phyloP scores from a whole-genome alignment of 2,329 filamentous ascomycete species.

The Talaromyces sp. region DNA sequence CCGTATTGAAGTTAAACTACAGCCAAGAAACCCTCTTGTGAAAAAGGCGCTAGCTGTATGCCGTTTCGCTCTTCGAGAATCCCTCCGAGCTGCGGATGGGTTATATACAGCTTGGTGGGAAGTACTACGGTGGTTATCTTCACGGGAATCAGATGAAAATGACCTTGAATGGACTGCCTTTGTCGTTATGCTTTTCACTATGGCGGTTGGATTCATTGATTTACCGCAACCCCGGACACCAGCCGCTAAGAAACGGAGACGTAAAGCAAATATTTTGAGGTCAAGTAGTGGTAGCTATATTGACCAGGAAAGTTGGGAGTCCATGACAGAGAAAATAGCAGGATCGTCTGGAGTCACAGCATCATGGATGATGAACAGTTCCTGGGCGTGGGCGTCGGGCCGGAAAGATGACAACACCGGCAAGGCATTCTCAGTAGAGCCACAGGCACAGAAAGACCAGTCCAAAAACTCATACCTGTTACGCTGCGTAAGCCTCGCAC shows the following conservation, averaged over 20 bases:
- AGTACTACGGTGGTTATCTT: slow-evolving; percentile 62
- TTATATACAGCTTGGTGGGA: slow-evolving; percentile 69
- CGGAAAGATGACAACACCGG: slow-evolving; percentile 40
- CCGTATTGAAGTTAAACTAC: slow-evolving; percentile 62
- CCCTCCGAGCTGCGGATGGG: slow-evolving; percentile 52
- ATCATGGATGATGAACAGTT: slow-evolving; percentile 52
- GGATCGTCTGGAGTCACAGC: slow-evolving; percentile 37
- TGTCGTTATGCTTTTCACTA: slow-evolving; percentile 58
- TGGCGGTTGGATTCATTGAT: slow-evolving; percentile 57
- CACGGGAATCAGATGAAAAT: slow-evolving; percentile 43
- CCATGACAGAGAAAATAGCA: slow-evolving; percentile 46
- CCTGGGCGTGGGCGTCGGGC: slow-evolving; percentile 69
- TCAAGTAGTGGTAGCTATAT: slow-evolving; percentile 47
- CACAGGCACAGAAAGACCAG: slow-evolving; percentile 24
- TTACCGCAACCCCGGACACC: slow-evolving; percentile 29
- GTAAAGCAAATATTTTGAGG: slow-evolving; percentile 41
- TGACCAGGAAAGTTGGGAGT: slow-evolving; percentile 44
- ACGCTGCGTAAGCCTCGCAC: slow-evolving; percentile 53
- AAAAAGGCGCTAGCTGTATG: slow-evolving; percentile 57
- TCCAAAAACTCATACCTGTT: slow-evolving; percentile 41
- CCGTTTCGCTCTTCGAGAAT: slow-evolving; percentile 58
- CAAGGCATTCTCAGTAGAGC: slow-evolving; percentile 21
- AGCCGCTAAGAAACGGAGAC: slow-evolving; percentile 33
- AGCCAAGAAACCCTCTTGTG: slow-evolving; percentile 60
- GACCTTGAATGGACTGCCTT: slow-evolving; percentile 67